phyloP scores from a whole-genome alignment of 202 grass and related monocot species.

The Brachypodium distachyon region DNA sequence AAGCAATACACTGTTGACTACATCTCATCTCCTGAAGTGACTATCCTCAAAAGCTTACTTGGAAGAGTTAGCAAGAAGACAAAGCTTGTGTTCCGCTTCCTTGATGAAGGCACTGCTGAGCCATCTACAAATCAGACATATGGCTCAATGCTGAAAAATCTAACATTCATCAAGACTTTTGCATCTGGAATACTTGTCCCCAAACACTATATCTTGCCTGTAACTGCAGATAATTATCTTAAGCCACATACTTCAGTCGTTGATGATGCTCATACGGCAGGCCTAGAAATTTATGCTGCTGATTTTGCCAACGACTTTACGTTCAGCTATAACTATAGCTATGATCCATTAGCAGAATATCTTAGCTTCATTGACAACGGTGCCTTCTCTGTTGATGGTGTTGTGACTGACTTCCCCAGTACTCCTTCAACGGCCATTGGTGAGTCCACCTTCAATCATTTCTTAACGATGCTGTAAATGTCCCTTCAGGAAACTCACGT shows the following conservation, averaged over 20 bases:
- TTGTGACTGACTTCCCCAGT: constrained; percentile 80
- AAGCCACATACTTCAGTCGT: constrained; percentile 29
- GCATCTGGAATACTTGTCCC: constrained; percentile 92
- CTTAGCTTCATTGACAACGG: constrained; percentile 63
- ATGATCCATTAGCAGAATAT: constrained; percentile 71
- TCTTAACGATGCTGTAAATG: neutral
- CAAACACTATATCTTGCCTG: constrained; percentile 65
- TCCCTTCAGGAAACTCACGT: neutral
- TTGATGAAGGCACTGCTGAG: constrained; percentile 28
- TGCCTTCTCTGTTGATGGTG: constrained; percentile 70
- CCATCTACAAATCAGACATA: constrained; percentile 83
- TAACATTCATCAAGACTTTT: constrained; percentile 76
- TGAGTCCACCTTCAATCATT: constrained; percentile 23
- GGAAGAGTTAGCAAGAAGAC: constrained; percentile 49
- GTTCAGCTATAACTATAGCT: constrained; percentile 93
- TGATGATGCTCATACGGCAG: constrained; percentile 67
- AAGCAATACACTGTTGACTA: constrained; percentile 29
- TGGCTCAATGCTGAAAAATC: constrained; percentile 44
- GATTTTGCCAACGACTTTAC: constrained; percentile 66
- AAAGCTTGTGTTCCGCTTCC: constrained; percentile 81
- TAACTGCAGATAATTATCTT: constrained; percentile 74
- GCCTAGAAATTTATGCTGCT: constrained; percentile 76
- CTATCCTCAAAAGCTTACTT: constrained; percentile 50
- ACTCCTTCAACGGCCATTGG: constrained; percentile 63
- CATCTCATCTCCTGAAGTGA: constrained; percentile 77